Evolutionary conservation across 2,329 filamentous ascomycete genomes (phyloP).

Genomic region (Verticillium alfalfae): DNA sequence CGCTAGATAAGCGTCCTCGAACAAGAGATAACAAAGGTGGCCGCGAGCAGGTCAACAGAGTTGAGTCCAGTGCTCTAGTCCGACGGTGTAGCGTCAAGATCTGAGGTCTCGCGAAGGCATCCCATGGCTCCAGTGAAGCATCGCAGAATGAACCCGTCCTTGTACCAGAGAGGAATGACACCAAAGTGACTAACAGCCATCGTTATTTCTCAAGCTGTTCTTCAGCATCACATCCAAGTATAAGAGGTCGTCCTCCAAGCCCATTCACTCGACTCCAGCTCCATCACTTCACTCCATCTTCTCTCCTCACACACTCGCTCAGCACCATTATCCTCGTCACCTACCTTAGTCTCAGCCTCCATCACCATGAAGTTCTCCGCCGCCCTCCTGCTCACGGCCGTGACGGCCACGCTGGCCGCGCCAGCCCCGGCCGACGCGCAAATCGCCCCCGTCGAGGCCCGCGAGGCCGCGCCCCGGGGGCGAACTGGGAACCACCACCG

Average conservation of each 20-base stretch:
- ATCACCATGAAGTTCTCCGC: slow-evolving; percentile 1
- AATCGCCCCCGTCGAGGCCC: not conserved
- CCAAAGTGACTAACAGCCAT: not conserved
- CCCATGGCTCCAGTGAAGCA: too few species aligned
- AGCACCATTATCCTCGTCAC: not conserved
- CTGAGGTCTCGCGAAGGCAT: too few species aligned
- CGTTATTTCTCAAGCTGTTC: too few species aligned
- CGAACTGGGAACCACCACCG: not conserved
- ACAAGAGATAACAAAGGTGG: too few species aligned
- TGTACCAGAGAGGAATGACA: too few species aligned
- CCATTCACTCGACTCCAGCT: not conserved
- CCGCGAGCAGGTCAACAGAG: too few species aligned
- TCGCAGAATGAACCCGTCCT: too few species aligned
- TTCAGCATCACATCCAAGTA: not conserved
- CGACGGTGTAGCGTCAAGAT: too few species aligned
- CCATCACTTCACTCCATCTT: not conserved
- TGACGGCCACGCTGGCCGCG: not conserved
- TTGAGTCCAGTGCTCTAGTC: too few species aligned
- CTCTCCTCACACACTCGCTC: not conserved
- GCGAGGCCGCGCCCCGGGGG: not conserved
- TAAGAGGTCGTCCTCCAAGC: not conserved
- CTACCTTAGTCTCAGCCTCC: not conserved
- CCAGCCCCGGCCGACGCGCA: not conserved
- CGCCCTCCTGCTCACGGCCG: not conserved
- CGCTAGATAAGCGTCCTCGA: too few species aligned